Base-by-base conservation (phyloP, 768 basidiomycete genomes). In the Leccinum incarnatum region DNA sequence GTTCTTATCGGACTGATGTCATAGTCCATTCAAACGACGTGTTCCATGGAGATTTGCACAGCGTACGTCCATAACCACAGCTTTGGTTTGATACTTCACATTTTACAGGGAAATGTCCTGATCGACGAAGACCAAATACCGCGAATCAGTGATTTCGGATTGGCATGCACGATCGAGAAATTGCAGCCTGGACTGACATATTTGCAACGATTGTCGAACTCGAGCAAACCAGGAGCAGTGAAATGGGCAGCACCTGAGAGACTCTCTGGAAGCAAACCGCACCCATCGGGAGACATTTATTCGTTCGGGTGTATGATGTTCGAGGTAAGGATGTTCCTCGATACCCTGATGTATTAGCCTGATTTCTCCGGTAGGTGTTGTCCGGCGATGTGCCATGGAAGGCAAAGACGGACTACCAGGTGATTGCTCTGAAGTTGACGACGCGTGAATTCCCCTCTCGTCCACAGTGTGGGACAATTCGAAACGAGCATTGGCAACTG, bases 161-260 rank as follows among this genome's bases (percentile, higher is more conserved):
- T 57, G 4, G 11, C 54, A 3, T n/a, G 21, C 40, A 56, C 36
- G 0, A 11, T 49, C 12, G 54, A 45, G 11, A 49, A 5, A 32
- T 15, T 57, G 11, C 58, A 58, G 2, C 37, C 55, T 0, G 36
- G 55, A 3, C 1, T 58, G 14, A 8, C 58, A 3, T 58, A 58
- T 29, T 12, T 58, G 37, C 17, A 58, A 19, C 29, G 55, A 46
- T 46, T 46, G 45, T 46, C 45, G 8, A 49, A 29, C 11, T 11
- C 46, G 11, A 55, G 7, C 12, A 48, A 36, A 0, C 5, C 4
- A 3, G 54, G 54, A 12, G 54, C 27, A 0, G 54, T 19, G 2
- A 49, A 27, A 34, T 58, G 51, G 57, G 57, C 51, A 0, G 59
- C 59, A 17, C 60, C 57, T 1, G 57, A 59, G 2, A 2, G 23